These are phyloP conservation scores for Phaeophleospora eucalypticola DNA, from an alignment of 2,329 filamentous ascomycete genomes.

Conservation along the genomic window DNA sequence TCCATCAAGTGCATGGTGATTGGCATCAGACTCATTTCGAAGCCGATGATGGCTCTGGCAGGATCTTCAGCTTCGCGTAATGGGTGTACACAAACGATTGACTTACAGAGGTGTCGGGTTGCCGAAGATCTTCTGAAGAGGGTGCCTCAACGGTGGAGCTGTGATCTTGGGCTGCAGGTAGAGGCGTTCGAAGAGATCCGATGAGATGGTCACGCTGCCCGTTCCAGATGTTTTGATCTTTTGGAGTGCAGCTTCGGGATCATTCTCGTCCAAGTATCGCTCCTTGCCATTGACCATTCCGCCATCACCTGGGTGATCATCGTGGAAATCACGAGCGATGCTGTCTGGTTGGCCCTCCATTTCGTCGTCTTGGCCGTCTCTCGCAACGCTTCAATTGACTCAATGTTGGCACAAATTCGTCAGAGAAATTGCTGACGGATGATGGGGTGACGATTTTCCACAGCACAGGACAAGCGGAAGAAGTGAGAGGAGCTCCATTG, in stretches of 20 bases:
- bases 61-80: too few relatives aligned
- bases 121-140: slow-evolving; percentile 20
- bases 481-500: not conserved
- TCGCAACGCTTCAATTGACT: too few relatives aligned
- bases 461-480: not conserved
- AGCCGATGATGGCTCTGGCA: slow-evolving; percentile 17
- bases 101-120: slow-evolving; percentile 20
- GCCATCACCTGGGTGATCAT: not conserved
- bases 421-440: too few relatives aligned
- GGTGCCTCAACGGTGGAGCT: slow-evolving; percentile 17
- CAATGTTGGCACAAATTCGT: too few relatives aligned
- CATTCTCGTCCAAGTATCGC: slow-evolving; percentile 7
- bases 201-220: slow-evolving; percentile 21
- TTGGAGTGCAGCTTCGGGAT: slow-evolving; percentile 13
- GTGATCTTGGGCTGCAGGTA: slow-evolving; percentile 20
- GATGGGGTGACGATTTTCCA: too few relatives aligned
- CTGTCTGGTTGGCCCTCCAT: slow-evolving; percentile 13
- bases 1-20: slow-evolving; percentile 22
- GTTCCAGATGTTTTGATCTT: slow-evolving; percentile 19
- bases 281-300: slow-evolving; percentile 12
- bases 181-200: slow-evolving; percentile 21
- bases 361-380: not conserved
- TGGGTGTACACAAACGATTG: not conserved
- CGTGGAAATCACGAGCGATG: slow-evolving; percentile 17
- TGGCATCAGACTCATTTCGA: slow-evolving; percentile 21